A percentile compares a stretch with the other conserved stretches of the same genome.
Conservation (phyloP, 164 flowering plant species). For the Pachysandra terminalis region DNA sequence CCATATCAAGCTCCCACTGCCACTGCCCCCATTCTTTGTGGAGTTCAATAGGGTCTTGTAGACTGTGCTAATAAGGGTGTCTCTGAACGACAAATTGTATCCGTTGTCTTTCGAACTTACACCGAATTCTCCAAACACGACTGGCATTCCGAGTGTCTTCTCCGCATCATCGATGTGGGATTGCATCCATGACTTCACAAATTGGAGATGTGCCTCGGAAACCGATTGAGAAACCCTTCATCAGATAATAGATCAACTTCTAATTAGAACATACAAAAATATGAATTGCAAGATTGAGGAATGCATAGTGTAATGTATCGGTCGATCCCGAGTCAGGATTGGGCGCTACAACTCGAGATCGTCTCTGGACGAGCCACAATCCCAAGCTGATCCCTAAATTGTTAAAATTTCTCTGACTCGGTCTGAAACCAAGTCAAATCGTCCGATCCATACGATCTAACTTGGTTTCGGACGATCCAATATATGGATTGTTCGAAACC, state of each 20-base stretch:
- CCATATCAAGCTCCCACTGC: slow-evolving; percentile 84
- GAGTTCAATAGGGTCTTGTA: slow-evolving; percentile 58
- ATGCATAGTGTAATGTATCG: no score
- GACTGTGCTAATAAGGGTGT: slow-evolving; percentile 50
- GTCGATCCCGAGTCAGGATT: no score
- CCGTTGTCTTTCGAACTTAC: slow-evolving; percentile 70
- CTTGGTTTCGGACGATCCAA: no score
- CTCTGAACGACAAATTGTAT: slow-evolving; percentile 62
- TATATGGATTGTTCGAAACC: no score
- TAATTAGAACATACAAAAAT: not conserved
- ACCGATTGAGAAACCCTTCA: slow-evolving; percentile 76
- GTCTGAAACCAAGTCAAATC: no score
- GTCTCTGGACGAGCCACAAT: no score
- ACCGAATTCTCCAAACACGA: slow-evolving; percentile 79
- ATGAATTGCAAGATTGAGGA: not conserved
- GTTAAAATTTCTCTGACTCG: no score
- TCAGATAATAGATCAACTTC: not conserved
- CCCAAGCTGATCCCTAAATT: no score
- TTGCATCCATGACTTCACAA: slow-evolving; percentile 81
- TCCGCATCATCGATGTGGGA: slow-evolving; percentile 88
- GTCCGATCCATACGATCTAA: no score
- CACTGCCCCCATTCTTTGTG: slow-evolving; percentile 75
- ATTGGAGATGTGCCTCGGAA: slow-evolving; percentile 52
- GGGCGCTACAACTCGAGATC: no score
- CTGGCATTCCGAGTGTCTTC: slow-evolving; percentile 78